phyloP scores from a whole-genome alignment of 805 yeast genomes.

The Wickerhamomyces hampshirensis region DNA sequence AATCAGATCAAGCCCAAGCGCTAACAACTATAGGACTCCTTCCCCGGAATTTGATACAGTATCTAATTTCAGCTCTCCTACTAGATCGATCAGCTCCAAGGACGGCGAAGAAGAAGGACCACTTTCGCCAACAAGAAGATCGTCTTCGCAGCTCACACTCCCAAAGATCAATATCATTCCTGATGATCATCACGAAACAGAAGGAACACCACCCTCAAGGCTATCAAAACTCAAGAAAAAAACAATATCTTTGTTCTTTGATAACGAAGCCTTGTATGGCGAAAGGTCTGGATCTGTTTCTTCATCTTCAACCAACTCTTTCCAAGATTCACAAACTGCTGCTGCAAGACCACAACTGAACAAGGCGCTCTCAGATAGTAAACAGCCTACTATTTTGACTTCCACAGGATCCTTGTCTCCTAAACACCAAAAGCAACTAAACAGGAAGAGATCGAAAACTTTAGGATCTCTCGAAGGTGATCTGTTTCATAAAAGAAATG shows the following conservation, averaged over 20 bases:
- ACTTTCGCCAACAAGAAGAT: neutral
- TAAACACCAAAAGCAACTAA: constrained; percentile 10
- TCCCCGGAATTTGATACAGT: constrained; percentile 14
- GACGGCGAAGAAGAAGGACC: constrained; percentile 1
- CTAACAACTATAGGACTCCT: neutral
- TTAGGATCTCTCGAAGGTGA: constrained; percentile 24
- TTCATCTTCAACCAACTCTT: neutral
- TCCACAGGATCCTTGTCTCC: constrained; percentile 1
- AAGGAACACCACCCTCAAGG: constrained; percentile 5
- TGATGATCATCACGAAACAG: constrained; percentile 4
- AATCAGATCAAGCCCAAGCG: constrained; percentile 1
- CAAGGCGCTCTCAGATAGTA: constrained; percentile 15
- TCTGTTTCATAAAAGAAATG: constrained; percentile 28
- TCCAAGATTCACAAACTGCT: too few relatives aligned
- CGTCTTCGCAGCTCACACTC: too few relatives aligned
- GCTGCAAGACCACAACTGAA: constrained; percentile 9
- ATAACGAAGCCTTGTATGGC: constrained; percentile 1
- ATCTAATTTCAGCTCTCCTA: constrained; percentile 17
- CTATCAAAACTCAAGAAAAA: constrained; percentile 12
- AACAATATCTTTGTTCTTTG: constrained; percentile 18
- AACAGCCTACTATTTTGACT: constrained; percentile 3
- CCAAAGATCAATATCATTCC: constrained; percentile 6
- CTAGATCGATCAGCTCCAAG: constrained; percentile 14
- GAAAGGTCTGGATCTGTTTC: neutral
- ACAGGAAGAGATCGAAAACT: constrained; percentile 22